These are phyloP conservation scores for Vaccinium vitisidaea DNA, from an alignment of 148 eudicot genomes.

Conservation along the genomic window DNA sequence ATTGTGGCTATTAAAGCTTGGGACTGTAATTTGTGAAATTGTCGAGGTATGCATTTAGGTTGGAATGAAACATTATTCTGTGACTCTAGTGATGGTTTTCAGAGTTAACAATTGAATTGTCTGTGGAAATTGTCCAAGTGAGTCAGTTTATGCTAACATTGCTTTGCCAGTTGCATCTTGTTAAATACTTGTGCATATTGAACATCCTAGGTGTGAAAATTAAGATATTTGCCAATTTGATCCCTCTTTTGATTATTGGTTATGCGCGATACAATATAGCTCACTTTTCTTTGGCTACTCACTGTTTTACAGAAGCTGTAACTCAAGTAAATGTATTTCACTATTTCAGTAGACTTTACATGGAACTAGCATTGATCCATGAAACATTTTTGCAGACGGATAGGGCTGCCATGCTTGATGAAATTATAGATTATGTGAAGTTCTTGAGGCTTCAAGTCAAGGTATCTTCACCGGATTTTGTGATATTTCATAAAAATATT, in stretches of 20 bases:
- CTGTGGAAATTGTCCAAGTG: background rate
- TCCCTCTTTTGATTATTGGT: constrained; percentile 4
- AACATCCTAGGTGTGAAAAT: background rate
- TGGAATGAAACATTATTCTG: background rate
- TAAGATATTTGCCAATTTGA: background rate
- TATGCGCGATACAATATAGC: background rate
- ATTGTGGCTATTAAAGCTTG: background rate
- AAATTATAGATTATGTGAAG: constrained; percentile 60
- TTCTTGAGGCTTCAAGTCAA: constrained; percentile 66
- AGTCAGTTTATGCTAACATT: background rate
- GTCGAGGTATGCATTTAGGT: background rate
- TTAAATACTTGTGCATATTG: background rate
- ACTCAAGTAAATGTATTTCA: background rate
- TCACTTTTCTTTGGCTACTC: background rate
- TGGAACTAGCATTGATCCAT: background rate
- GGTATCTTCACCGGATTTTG: constrained; percentile 21
- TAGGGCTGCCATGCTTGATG: constrained; percentile 70
- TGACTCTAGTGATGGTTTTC: background rate
- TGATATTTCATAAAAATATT: background rate
- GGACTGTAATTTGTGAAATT: background rate
- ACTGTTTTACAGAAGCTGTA: background rate
- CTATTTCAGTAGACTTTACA: background rate
- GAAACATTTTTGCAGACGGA: constrained; percentile 41
- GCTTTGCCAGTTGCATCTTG: background rate
- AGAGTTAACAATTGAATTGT: background rate